Evolutionary conservation across 202 grass and related monocot species (phyloP).

Genomic region (Digitaria exilis): DNA sequence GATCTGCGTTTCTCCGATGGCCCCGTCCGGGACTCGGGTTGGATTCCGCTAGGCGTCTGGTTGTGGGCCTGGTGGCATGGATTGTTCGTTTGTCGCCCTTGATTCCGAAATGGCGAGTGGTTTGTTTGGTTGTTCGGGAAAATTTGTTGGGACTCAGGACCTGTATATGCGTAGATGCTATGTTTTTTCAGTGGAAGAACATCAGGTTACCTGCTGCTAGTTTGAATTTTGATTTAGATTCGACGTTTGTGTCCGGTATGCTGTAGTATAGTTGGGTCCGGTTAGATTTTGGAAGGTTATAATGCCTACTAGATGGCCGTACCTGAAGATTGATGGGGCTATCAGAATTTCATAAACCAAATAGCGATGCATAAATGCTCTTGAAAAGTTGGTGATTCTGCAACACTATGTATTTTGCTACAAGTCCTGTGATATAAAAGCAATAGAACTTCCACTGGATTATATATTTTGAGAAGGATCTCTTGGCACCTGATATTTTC

Average conservation of each 20-base stretch:
- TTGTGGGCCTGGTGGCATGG: neutral
- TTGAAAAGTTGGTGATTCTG: neutral
- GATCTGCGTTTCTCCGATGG: slow-evolving; percentile 18
- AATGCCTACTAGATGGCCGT: neutral
- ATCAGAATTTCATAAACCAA: neutral
- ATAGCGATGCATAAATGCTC: neutral
- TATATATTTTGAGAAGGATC: neutral
- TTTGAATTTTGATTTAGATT: neutral
- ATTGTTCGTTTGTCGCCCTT: neutral
- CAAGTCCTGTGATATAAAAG: neutral
- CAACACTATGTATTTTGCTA: neutral
- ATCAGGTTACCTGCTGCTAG: neutral
- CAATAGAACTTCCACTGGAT: neutral
- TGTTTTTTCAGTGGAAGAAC: neutral
- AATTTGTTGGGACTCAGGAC: neutral
- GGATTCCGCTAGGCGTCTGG: neutral
- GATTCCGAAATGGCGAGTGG: neutral
- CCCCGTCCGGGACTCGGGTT: neutral
- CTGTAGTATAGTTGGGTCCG: neutral
- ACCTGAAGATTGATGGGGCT: neutral
- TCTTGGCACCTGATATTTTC: neutral
- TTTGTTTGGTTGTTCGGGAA: neutral
- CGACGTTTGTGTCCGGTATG: neutral
- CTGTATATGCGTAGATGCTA: neutral
- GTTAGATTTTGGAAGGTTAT: neutral